Evolutionary conservation across 2,329 filamentous ascomycete genomes (phyloP).

Genomic region (Claviceps sp.): DNA sequence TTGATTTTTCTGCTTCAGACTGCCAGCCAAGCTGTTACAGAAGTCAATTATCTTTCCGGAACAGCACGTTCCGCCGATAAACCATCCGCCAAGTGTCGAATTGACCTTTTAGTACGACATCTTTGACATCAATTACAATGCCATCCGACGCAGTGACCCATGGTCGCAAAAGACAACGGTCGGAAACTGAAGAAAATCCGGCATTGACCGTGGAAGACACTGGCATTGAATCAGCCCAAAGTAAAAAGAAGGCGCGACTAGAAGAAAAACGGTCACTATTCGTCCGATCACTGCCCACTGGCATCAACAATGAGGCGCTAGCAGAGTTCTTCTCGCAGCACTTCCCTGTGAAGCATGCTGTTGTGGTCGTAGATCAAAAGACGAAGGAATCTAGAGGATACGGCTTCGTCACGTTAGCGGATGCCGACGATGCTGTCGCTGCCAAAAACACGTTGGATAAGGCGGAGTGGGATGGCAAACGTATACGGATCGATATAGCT

Average conservation of each 20-base stretch:
- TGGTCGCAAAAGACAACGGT: slow-evolving; percentile 22
- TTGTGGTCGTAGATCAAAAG: slow-evolving; percentile 73
- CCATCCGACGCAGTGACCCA: slow-evolving; percentile 6
- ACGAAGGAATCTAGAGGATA: slow-evolving; percentile 86
- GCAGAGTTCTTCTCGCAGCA: slow-evolving; percentile 87
- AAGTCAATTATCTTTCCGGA: neutral
- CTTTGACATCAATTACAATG: neutral
- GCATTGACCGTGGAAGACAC: slow-evolving; percentile 18
- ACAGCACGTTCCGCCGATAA: neutral
- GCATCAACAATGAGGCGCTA: slow-evolving; percentile 67
- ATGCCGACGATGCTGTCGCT: slow-evolving; percentile 74
- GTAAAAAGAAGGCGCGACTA: slow-evolving; percentile 42
- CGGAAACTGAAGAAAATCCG: slow-evolving; percentile 19
- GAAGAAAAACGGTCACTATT: slow-evolving; percentile 66
- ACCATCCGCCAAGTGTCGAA: neutral
- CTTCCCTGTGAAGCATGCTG: slow-evolving; percentile 89
- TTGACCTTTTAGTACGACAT: neutral
- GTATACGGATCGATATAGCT: slow-evolving; percentile 76
- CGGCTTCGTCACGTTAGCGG: slow-evolving; percentile 93
- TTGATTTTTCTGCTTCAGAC: neutral
- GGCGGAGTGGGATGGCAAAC: slow-evolving; percentile 62
- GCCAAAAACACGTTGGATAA: slow-evolving; percentile 75
- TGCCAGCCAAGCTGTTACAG: neutral
- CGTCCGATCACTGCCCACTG: slow-evolving; percentile 70
- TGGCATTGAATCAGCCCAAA: slow-evolving; percentile 18